Percentiles rank a stretch among this genome's conserved stretches.
Conservation (phyloP, 495 filamentous ascomycete genomes). For the Hyaloscypha bicolor region DNA sequence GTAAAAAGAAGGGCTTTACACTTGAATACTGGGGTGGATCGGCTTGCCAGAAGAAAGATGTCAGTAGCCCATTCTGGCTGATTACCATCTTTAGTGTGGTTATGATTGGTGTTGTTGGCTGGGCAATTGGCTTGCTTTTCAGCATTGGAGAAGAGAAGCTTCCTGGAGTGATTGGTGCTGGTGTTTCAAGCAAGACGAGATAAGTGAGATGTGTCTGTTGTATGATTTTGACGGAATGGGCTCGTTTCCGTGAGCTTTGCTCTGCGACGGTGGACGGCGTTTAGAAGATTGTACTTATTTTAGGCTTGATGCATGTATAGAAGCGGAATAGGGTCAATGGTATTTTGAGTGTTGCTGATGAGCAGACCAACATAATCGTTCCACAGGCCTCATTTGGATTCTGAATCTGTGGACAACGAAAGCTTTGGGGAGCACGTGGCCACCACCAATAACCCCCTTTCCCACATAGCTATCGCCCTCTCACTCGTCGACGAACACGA, state of each 20-base stretch:
- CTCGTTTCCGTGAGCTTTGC: constrained; percentile 9
- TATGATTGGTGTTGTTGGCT: constrained; percentile 59
- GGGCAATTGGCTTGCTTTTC: constrained; percentile 75
- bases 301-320: constrained; percentile 25
- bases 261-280: constrained; percentile 22
- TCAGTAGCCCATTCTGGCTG: constrained; percentile 86
- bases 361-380: not conserved
- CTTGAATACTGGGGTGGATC: constrained; percentile 71
- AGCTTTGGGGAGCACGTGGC: no score
- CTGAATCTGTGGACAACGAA: no score
- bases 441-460: no score
- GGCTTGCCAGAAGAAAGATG: constrained; percentile 89
- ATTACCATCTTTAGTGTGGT: constrained; percentile 69
- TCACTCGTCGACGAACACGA: no score
- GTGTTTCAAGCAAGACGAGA: constrained; percentile 63
- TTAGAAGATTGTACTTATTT: constrained; percentile 28
- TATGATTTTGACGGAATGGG: constrained; percentile 23
- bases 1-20: constrained; percentile 13
- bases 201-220: constrained; percentile 18
- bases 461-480: no score
- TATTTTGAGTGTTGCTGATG: not conserved
- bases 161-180: constrained; percentile 85
- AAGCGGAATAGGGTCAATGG: constrained; percentile 8
- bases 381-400: no score
- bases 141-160: constrained; percentile 77